Percentiles rank a stretch among this genome's conserved stretches.
phyloP scores from a whole-genome alignment of 2,329 filamentous ascomycete genomes.

The Trichoderma koningii region DNA sequence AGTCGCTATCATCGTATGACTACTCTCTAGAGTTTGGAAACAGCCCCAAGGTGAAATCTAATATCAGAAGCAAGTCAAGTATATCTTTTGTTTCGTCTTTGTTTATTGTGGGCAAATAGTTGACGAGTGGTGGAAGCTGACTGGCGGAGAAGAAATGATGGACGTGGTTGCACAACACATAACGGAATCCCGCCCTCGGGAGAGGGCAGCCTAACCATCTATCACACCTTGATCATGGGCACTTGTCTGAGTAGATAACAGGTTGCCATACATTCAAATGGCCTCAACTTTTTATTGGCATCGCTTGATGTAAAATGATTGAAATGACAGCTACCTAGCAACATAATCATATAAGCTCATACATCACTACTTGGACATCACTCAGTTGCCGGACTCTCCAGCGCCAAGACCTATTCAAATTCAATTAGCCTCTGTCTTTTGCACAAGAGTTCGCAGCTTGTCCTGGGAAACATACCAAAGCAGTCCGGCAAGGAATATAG shows the following conservation, averaged over 20 bases:
- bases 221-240: not conserved
- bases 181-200: too few relatives aligned
- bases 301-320: not conserved
- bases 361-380: not conserved
- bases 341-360: too few relatives aligned
- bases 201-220: not conserved
- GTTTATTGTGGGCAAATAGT: too few relatives aligned
- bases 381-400: constrained; percentile 6
- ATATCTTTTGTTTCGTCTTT: too few relatives aligned
- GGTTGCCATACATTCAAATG: not conserved
- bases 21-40: too few relatives aligned
- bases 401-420: constrained; percentile 17
- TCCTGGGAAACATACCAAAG: constrained; percentile 62
- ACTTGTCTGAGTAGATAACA: too few relatives aligned
- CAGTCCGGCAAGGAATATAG: constrained; percentile 82
- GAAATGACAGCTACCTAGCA: not conserved
- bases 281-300: not conserved
- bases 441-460: not conserved
- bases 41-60: too few relatives aligned
- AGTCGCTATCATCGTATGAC: too few relatives aligned
- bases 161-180: too few relatives aligned
- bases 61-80: too few relatives aligned
- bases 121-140: too few relatives aligned
- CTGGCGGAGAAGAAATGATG: too few relatives aligned
- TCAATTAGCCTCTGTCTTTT: not conserved